Evolutionary conservation across 169 alveolate genomes (phyloP), one percentile per base, ranked within the genome.

Genomic region (Plasmodium knowlesi): DNA sequence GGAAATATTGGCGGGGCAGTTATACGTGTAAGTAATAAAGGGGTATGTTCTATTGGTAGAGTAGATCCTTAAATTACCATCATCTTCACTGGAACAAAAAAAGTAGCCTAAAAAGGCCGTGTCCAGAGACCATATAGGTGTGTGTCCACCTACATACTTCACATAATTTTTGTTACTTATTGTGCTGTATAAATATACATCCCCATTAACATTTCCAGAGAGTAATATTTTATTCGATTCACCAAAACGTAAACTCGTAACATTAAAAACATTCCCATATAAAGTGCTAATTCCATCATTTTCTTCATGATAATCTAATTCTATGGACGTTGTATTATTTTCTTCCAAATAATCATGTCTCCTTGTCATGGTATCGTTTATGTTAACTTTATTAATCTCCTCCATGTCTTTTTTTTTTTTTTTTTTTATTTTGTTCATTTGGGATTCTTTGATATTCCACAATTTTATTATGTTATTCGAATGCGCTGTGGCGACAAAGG

Each of bases 151-250:
- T 32, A 80, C 88, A 89, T 89, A 89, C 22, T 78, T 89, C n/a
- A 89, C 94, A 89, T 89, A 89, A 79, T 89, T 89, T 78, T 67
- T 89, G 50, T 89, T 89, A 89, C 89, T 89, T 39, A 89, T 34
- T 2, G 94, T 89, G 50, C 94, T 89, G 71, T 89, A 89, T 34
- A 89, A 43, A 39, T 89, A 89, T 61, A 89, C 82, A 89, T 89
- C 94, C 19, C 94, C 94, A 89, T 89, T 89, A 57, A 89, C 61
- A 89, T 89, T 89, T 54, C 94, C 94, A 25, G 94, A 89, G 34
- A 89, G 82, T 53, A 89, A 67, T 61, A 89, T 89, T 89, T 89
- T 89, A 89, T 89, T 80, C 32, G 94, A 78, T 79, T 89, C 94
- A 79, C 94, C 94, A 89, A 89, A 89, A 25, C 83, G 73, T 80